Conservation (phyloP, 2,329 filamentous ascomycete genomes). For the Apiospora marii region DNA sequence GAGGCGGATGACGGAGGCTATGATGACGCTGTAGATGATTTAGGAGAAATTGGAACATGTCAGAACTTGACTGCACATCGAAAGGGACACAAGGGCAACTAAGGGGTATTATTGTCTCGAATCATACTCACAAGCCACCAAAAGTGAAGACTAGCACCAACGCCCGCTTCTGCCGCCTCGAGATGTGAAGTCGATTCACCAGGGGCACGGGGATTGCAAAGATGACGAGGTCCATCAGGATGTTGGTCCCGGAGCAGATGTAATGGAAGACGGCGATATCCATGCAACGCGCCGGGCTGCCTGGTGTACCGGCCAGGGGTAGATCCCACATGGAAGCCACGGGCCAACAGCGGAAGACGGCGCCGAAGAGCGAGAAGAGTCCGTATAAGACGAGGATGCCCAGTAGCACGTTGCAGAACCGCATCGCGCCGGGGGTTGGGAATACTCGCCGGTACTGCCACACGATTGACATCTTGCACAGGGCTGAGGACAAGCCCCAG, state of each 20-base stretch:
- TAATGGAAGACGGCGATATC: not conserved
- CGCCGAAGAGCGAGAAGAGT: constrained; percentile 31
- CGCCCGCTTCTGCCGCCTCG: not conserved
- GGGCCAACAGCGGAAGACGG: constrained; percentile 32
- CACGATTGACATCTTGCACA: constrained; percentile 34
- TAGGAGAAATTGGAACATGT: not conserved
- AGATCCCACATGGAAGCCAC: constrained; percentile 27
- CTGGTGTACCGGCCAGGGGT: not conserved
- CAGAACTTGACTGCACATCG: not conserved
- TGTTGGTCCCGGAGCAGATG: not conserved
- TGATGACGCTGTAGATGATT: constrained; percentile 27
- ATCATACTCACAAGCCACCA: not conserved
- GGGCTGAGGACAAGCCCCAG: constrained; percentile 32
- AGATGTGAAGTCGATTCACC: not conserved
- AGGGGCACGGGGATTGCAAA: not conserved
- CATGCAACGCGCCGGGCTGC: not conserved
- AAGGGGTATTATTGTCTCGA: not conserved
- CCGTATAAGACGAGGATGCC: constrained; percentile 29
- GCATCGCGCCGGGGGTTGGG: constrained; percentile 25
- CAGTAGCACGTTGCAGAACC: constrained; percentile 25
- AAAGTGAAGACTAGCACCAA: not conserved
- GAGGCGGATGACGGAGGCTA: constrained; percentile 32
- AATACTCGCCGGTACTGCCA: constrained; percentile 34
- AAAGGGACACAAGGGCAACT: not conserved
- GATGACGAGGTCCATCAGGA: not conserved